phyloP scores from a whole-genome alignment of 805 yeast genomes.

The Pichia heedii region DNA sequence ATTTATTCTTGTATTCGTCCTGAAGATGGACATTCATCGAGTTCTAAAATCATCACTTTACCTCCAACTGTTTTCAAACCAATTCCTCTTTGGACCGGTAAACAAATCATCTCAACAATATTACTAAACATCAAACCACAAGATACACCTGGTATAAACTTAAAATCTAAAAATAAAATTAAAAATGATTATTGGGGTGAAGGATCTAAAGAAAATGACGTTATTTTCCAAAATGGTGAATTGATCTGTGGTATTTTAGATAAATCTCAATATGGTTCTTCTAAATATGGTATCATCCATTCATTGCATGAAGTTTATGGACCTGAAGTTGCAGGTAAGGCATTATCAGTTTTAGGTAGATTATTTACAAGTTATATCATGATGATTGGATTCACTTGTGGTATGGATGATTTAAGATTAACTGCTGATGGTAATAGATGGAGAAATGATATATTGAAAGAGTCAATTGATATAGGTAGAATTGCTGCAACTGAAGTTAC shows the following conservation, averaged over 20 bases:
- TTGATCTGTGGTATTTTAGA: slow-evolving; percentile 88
- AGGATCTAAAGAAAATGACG: slow-evolving; percentile 77
- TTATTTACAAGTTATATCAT: slow-evolving; percentile 89
- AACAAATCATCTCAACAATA: slow-evolving; percentile 91
- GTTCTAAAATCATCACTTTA: slow-evolving; percentile 55
- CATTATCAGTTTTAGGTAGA: slow-evolving; percentile 88
- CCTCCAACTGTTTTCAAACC: slow-evolving; percentile 91
- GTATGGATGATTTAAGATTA: slow-evolving; percentile 96
- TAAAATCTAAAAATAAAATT: slow-evolving; percentile 76
- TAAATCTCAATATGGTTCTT: slow-evolving; percentile 97
- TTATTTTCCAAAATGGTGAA: slow-evolving; percentile 79
- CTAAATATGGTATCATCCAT: slow-evolving; percentile 94
- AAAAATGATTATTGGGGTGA: slow-evolving; percentile 93
- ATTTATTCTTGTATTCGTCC: slow-evolving; percentile 92
- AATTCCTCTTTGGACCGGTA: slow-evolving; percentile 92
- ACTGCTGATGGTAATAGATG: slow-evolving; percentile 85
- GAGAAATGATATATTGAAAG: slow-evolving; percentile 75
- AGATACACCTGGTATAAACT: slow-evolving; percentile 84
- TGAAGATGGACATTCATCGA: slow-evolving; percentile 91
- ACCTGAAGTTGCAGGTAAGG: slow-evolving; percentile 78
- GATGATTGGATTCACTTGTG: slow-evolving; percentile 94
- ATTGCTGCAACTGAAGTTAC: slow-evolving; percentile 93
- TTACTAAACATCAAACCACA: slow-evolving; percentile 80
- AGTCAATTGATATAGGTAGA: slow-evolving; percentile 76
- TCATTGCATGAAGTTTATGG: slow-evolving; percentile 96